Evolutionary conservation across 2,329 filamentous ascomycete species (phyloP).

Genomic region (Ramularia endophylla): DNA sequence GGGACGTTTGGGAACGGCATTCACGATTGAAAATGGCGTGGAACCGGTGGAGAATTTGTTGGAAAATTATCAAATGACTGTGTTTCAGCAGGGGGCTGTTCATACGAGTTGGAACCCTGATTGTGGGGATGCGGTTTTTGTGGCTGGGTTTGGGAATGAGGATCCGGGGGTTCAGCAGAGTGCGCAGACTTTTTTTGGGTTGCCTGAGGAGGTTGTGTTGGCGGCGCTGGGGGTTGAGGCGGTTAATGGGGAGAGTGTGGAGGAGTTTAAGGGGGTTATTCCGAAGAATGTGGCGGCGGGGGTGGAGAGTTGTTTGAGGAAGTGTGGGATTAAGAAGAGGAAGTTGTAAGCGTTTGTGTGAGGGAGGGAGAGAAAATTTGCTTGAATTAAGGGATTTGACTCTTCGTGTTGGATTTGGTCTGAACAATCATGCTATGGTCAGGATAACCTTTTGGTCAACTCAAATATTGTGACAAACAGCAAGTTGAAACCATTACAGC

Average conservation of each 20-base stretch:
- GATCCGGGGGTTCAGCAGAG: slow-evolving; percentile 50
- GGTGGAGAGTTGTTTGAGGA: slow-evolving; percentile 49
- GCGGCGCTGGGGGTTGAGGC: slow-evolving; percentile 30
- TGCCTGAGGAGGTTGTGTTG: slow-evolving; percentile 33
- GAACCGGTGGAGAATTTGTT: too few relatives aligned
- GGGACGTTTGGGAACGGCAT: too few relatives aligned
- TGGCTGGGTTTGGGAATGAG: slow-evolving; percentile 46
- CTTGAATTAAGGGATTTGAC: too few relatives aligned
- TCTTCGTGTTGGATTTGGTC: too few relatives aligned
- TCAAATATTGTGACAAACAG: too few relatives aligned
- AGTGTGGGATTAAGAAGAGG: slow-evolving; percentile 37
- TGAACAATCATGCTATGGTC: too few relatives aligned
- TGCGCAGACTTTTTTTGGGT: slow-evolving; percentile 46
- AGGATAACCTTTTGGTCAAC: too few relatives aligned
- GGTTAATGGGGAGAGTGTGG: slow-evolving; percentile 33
- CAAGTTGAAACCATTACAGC: too few relatives aligned
- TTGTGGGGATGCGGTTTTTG: slow-evolving; percentile 47
- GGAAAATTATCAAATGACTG: slow-evolving; percentile 44
- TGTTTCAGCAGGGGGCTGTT: slow-evolving; percentile 50
- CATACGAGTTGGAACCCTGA: slow-evolving; percentile 54
- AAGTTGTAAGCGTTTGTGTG: too few relatives aligned
- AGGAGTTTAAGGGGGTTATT: slow-evolving; percentile 31
- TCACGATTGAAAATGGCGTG: too few relatives aligned
- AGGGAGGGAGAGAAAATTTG: too few relatives aligned
- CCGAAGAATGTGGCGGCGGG: slow-evolving; percentile 48